These are phyloP conservation scores for Skeletonema potamos DNA, from an alignment of 108 stramenopile genomes.

Conservation along the genomic window DNA sequence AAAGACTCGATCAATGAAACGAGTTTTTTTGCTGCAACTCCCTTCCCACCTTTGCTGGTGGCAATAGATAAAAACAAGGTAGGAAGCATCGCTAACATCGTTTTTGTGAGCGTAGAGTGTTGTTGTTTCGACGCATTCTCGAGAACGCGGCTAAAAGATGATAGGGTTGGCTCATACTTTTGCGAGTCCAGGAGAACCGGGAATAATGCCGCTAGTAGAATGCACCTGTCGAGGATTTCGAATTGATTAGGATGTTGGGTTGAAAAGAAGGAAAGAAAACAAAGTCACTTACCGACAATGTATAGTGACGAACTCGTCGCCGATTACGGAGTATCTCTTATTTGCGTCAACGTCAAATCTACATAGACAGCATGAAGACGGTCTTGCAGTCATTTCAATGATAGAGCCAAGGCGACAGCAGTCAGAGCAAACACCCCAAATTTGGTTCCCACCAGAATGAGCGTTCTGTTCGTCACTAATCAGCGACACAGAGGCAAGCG, in stretches of 20 bases:
- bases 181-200: slow-evolving; percentile 24
- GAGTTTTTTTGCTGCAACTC: slow-evolving; percentile 20
- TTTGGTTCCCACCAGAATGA: slow-evolving; percentile 9
- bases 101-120: background rate
- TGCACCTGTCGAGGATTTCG: slow-evolving; percentile 6
- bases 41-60: background rate
- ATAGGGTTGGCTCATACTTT: slow-evolving; percentile 28
- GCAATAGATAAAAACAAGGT: slow-evolving; percentile 40
- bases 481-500: slow-evolving; percentile 21
- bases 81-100: slow-evolving; percentile 22
- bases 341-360: slow-evolving; percentile 10
- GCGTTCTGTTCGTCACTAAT: background rate
- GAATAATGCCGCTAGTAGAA: slow-evolving; percentile 30
- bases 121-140: slow-evolving; percentile 3
- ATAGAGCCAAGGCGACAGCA: slow-evolving; percentile 25
- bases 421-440: background rate
- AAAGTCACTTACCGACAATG: slow-evolving; percentile 18
- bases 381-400: slow-evolving; percentile 8
- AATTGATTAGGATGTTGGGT: background rate
- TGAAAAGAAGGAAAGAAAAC: background rate
- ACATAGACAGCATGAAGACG: slow-evolving; percentile 10
- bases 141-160: slow-evolving; percentile 32
- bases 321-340: background rate
- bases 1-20: slow-evolving; percentile 26
- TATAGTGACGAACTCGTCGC: slow-evolving; percentile 19